Evolutionary conservation across 345 rosid species (phyloP), one percentile per base, ranked within the genome.

Genomic region (Gossypium raimondii): DNA sequence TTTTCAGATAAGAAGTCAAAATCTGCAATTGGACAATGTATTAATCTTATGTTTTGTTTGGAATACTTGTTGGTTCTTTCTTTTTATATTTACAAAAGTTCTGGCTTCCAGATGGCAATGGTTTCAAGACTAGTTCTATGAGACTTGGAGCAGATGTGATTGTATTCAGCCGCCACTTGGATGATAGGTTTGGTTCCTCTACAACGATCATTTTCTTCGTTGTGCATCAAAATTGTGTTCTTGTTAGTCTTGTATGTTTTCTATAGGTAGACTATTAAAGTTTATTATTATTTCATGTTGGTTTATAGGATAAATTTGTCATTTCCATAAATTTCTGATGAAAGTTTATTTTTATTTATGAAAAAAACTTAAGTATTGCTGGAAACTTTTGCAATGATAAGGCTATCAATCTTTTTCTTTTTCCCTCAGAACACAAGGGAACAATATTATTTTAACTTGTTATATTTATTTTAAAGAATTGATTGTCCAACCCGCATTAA

Each of bases 91-190:
- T 72, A 53, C 52, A 65, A 70, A 73, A 78, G 34, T 73, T 80
- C 38, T 86, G 77, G 73, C 73, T 83, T 88, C 70, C 84, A 92
- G 98, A 94, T 86, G 98, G 97, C 13, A 94, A 94, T 84, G 97
- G 98, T 80, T 94, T 92, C 87, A 94, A 94, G 90, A 94, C 98
- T 13, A 89, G 98, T 84, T 84, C 97, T 73, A 92, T 91, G 97
- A 87, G 98, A 82, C 97, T 94, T 77, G 97, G 98, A 77, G 97
- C 93, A 66, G 98, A 92, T 82, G 98, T 87, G 62, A 83, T 94
- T 47, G 95, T 94, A 77, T 91, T 94, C 87, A 94, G 92, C 83
- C 87, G 97, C 76, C 87, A 85, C 80, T 9, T 72, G 66, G 76
- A 79, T 59, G 73, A 93, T 55, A 84, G 92, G 99, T 95, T 77